Evolutionary conservation across 1,284 basidiomycete genomes (phyloP), one percentile per base, ranked within the genome.

Genomic region (Leccinum variabile): DNA sequence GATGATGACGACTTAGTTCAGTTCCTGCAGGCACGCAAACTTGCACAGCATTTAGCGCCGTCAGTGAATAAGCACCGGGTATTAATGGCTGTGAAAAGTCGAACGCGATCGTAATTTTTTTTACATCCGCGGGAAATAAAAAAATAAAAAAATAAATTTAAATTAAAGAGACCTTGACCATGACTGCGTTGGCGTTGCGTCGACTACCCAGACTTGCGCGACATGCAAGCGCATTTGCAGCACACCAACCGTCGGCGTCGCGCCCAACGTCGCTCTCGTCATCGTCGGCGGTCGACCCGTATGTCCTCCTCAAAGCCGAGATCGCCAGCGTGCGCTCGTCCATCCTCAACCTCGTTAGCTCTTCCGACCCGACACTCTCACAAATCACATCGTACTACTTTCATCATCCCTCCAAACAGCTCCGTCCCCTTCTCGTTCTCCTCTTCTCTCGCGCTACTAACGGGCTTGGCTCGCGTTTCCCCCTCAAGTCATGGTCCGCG

Each of bases 331-430:
- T 98, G 54, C 89, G 92, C 65, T 82, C 85, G 61, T 90, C 86
- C 62, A 82, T 99, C 33, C 82, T 95, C 66, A 81, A 83, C 65
- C 82, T 99, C 49, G 84, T 99, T 11, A 95, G 95, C 32, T 91
- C 92, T 2, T 91, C 93, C 10, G 93, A 98, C 75, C 92, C 95
- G 2, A 86, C 88, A 1, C 86, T 99, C 61, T 89, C 91, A 66
- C 86, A 91, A 61, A 90, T 98, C 65, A 95, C 96, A 4, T 88
- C 94, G 68, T 97, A 95, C 78, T 98, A 98, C 79, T 97, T 98
- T 76, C 82, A 92, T 63, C 86, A 89, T 59, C 88, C 90, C 11
- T 91, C 93, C 25, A 97, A 97, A 75, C 95, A 98, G 72, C 83
- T 98, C 28, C 87, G 97, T 14, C 95, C 97, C 1, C 81, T 97